Percentiles rank a stretch among this genome's conserved stretches.
Evolutionary conservation across 768 basidiomycete species (phyloP).

Genomic region (Pulveroboletus frians): DNA sequence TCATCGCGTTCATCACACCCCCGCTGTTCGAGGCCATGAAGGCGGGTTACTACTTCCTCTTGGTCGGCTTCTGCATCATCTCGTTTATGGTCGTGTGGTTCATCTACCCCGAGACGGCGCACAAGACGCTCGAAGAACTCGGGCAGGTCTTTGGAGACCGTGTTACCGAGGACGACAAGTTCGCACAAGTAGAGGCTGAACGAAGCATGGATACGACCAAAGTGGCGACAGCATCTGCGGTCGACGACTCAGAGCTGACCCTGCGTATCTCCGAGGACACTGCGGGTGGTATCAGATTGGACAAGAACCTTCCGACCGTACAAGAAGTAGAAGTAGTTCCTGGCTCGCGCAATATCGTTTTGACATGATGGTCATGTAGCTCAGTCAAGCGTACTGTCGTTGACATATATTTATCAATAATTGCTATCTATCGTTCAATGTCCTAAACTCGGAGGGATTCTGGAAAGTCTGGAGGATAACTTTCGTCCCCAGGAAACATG

Average conservation of each 20-base stretch:
- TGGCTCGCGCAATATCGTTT: conserved; percentile 1
- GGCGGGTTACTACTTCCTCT: conserved; percentile 49
- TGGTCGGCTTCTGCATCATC: conserved; percentile 42
- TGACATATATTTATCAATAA: background rate
- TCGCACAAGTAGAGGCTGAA: conserved; percentile 13
- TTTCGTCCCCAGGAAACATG: conserved; percentile 33
- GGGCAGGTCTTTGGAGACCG: conserved; percentile 45
- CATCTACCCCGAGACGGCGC: conserved; percentile 47
- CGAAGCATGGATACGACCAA: conserved; percentile 11
- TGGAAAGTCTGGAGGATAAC: conserved; percentile 33
- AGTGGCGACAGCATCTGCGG: conserved; percentile 7
- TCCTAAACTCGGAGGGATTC: conserved; percentile 23
- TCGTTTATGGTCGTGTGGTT: conserved; percentile 44
- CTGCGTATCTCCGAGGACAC: conserved; percentile 18
- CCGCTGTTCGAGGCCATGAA: conserved; percentile 50
- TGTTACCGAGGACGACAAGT: conserved; percentile 20
- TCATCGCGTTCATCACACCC: conserved; percentile 48
- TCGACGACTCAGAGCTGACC: conserved; percentile 25
- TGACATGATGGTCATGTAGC: conserved; percentile 2
- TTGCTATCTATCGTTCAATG: background rate
- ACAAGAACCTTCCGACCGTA: conserved; percentile 17
- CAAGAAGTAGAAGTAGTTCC: conserved; percentile 15
- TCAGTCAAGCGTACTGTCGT: background rate
- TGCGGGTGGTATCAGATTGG: conserved; percentile 2
- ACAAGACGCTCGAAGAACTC: conserved; percentile 45